Evolutionary conservation across 495 filamentous ascomycete genomes (phyloP).

Genomic region (Cercophora scortea): DNA sequence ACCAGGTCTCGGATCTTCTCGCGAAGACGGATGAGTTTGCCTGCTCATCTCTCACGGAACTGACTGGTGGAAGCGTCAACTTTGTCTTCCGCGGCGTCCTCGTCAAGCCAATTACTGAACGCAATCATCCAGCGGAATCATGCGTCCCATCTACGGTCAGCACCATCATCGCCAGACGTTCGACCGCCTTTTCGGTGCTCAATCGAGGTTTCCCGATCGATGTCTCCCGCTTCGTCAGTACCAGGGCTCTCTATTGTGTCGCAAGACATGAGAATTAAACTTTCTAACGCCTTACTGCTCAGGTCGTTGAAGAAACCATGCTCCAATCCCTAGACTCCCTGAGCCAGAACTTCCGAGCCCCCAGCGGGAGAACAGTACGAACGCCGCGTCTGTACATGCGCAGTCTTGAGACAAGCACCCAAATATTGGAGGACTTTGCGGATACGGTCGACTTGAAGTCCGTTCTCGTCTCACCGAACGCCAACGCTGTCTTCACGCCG

Average conservation of each 20-base stretch:
- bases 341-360: background rate
- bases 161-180: slow-evolving; percentile 37
- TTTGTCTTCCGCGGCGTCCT: slow-evolving; percentile 44
- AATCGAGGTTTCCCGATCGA: slow-evolving; percentile 37
- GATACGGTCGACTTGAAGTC: slow-evolving; percentile 36
- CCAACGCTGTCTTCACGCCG: background rate
- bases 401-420: slow-evolving; percentile 30
- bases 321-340: background rate
- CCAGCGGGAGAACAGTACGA: slow-evolving; percentile 16
- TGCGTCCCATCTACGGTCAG: slow-evolving; percentile 14
- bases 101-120: slow-evolving; percentile 5
- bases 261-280: background rate
- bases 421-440: slow-evolving; percentile 39
- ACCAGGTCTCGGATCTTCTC: too few relatives aligned
- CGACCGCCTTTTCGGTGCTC: slow-evolving; percentile 32
- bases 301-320: slow-evolving; percentile 11
- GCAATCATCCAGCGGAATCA: background rate
- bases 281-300: background rate
- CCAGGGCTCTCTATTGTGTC: background rate
- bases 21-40: slow-evolving; percentile 21
- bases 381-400: slow-evolving; percentile 37
- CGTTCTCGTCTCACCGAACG: slow-evolving; percentile 15
- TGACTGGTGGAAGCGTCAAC: slow-evolving; percentile 46
- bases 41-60: slow-evolving; percentile 33
- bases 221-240: slow-evolving; percentile 36